Base-by-base conservation (phyloP, 768 basidiomycete species). In the Punctularia strigosozonata region DNA sequence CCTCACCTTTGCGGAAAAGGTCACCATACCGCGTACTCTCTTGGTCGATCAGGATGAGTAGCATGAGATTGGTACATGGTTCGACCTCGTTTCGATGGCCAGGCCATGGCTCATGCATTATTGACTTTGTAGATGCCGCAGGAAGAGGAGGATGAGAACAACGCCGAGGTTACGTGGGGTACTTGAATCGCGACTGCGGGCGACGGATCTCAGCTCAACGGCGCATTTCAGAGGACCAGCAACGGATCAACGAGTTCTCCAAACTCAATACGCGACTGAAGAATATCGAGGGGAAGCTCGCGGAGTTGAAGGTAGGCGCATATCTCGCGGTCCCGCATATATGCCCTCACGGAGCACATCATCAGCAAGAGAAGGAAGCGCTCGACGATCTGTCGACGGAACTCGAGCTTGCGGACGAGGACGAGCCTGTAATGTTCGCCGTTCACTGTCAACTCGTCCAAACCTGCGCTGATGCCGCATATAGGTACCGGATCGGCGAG, bases 341-440 rank as follows among this genome's bases (percentile, higher is more conserved):
- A 4, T 17, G 10, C 20, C 33, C 8, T 12, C 26, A 8, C 33
- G 18, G 10, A 19, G 33, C 33, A 34, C 7, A 26, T 2, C n/a
- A 38, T 12, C 52, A 97, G 90, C 79, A 85, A 71, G 90, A 94
- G 62, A 92, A 92, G 61, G 92, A 95, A 50, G 83, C 89, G 2
- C 73, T 94, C 12, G 89, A 94, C 43, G 92, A 97, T 55, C 71
- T 95, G 22, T 62, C 76, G 2, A 83, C 73, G 32, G 92, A 95
- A 51, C 71, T 97, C 18, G 90, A 94, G 53, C 74, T 97, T 7
- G 77, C 80, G 1, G 89, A 94, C 44, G 89, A 92, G 49, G 81
- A 86, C 42, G 72, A 85, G 40, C 65, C 66, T 1, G 77, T 95
- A 4, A 52, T 90, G 85, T 90, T 48, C 41, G 82, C 56, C 12